A percentile compares a stretch with the other conserved stretches of the same genome.
These are phyloP conservation scores for Kwoniella mangroviensis DNA, from an alignment of 768 basidiomycete species.

Conservation along the genomic window DNA sequence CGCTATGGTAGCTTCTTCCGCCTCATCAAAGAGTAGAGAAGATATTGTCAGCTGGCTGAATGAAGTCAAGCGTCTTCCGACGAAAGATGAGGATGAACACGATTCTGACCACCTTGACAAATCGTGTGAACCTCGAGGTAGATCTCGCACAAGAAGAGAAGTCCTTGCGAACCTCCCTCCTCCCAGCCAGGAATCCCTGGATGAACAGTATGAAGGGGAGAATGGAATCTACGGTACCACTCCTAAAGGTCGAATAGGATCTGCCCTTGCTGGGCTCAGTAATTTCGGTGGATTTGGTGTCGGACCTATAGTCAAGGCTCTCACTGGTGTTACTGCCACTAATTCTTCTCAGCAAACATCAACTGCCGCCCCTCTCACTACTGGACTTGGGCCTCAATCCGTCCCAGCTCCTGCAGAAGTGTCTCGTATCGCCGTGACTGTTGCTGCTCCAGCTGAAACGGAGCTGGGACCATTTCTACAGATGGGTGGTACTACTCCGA, in stretches of 20 bases:
- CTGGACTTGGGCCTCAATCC: slow-evolving; percentile 36
- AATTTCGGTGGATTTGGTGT: slow-evolving; percentile 31
- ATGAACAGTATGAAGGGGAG: slow-evolving; percentile 27
- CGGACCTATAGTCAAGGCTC: slow-evolving; percentile 46
- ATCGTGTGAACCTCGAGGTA: slow-evolving; percentile 13
- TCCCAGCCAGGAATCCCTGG: slow-evolving; percentile 22
- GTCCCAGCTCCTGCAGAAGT: slow-evolving; percentile 38
- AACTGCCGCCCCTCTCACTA: not conserved
- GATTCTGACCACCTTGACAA: not conserved
- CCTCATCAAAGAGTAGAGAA: slow-evolving; percentile 47
- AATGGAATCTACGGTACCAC: slow-evolving; percentile 36
- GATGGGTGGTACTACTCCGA: slow-evolving; percentile 44
- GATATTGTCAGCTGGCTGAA: slow-evolving; percentile 53
- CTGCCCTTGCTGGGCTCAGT: slow-evolving; percentile 40
- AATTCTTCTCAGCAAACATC: not conserved
- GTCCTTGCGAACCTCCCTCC: slow-evolving; percentile 28
- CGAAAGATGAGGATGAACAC: slow-evolving; percentile 7
- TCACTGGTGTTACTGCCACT: slow-evolving; percentile 36
- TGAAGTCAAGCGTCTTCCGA: slow-evolving; percentile 32
- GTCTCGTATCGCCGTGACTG: slow-evolving; percentile 36
- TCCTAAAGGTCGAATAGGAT: slow-evolving; percentile 45
- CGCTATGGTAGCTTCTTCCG: slow-evolving; percentile 46
- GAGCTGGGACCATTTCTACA: slow-evolving; percentile 3
- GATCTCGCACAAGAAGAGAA: slow-evolving; percentile 24
- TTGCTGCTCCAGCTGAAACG: slow-evolving; percentile 17